These are phyloP conservation scores for Fraxinus quadrangulata DNA, from an alignment of 257 asterid species.

Conservation along the genomic window DNA sequence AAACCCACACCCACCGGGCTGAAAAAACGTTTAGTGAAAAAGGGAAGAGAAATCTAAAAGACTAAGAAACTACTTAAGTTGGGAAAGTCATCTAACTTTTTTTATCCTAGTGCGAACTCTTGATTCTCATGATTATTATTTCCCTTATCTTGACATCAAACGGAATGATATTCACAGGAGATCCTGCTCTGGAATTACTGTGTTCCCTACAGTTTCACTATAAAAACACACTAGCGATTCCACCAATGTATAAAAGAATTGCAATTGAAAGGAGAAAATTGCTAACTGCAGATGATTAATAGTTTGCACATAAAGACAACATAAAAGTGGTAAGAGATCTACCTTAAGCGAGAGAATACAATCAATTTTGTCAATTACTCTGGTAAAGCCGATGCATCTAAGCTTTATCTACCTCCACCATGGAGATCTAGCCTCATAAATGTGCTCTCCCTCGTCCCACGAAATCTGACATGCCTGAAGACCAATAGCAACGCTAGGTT, in stretches of 20 bases:
- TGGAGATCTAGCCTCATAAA: conserved; percentile 77
- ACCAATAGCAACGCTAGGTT: conserved; percentile 74
- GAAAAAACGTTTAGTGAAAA: neutral
- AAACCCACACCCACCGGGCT: neutral
- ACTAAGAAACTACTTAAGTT: neutral
- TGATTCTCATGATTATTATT: neutral
- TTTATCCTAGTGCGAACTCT: neutral
- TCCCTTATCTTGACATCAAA: neutral
- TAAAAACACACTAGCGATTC: neutral
- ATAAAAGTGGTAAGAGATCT: neutral
- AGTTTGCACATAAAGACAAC: neutral
- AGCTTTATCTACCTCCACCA: conserved; percentile 72
- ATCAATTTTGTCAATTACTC: conserved; percentile 11
- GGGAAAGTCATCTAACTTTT: neutral
- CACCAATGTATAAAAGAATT: neutral
- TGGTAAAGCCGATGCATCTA: neutral
- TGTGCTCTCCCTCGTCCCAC: conserved; percentile 81
- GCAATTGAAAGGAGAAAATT: neutral
- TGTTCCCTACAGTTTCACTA: neutral
- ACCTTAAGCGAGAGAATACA: conserved; percentile 11
- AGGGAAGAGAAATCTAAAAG: neutral
- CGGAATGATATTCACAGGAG: neutral
- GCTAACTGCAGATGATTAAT: neutral
- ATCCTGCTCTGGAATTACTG: neutral
- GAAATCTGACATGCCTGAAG: conserved; percentile 89